These are phyloP conservation scores for Trifolium fragiferum DNA, from an alignment of 306 rosid genomes.

Conservation along the genomic window DNA sequence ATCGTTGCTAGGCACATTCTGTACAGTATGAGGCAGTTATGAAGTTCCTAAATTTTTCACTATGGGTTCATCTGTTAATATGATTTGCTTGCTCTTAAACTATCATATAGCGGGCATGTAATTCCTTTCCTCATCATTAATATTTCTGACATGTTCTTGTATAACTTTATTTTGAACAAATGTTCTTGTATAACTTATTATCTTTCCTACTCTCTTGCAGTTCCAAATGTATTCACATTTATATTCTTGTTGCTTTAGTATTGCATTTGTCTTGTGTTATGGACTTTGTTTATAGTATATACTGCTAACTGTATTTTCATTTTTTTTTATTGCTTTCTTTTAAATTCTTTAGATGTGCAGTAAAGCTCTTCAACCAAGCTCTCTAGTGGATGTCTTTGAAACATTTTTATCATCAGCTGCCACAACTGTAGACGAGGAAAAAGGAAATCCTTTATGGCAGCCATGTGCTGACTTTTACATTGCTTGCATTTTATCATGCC, in stretches of 20 bases:
- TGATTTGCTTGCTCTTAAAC: conserved; percentile 21
- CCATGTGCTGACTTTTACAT: conserved; percentile 95
- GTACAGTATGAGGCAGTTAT: conserved; percentile 16
- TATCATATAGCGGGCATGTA: conserved; percentile 10
- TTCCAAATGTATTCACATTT: conserved; percentile 19
- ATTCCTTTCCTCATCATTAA: conserved; percentile 23
- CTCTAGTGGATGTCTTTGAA: conserved; percentile 85
- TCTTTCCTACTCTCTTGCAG: conserved; percentile 18
- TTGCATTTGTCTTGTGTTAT: conserved; percentile 14
- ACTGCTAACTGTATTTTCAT: conserved; percentile 11
- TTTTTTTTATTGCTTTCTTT: conserved; percentile 31
- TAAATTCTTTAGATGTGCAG: conserved; percentile 82
- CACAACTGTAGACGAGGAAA: conserved; percentile 94
- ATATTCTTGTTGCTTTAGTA: conserved; percentile 8
- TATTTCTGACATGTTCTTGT: neutral
- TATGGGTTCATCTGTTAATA: conserved; percentile 1
- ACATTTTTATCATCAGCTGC: conserved; percentile 96
- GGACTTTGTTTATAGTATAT: conserved; percentile 15
- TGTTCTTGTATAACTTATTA: conserved; percentile 5
- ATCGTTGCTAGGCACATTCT: conserved; percentile 26
- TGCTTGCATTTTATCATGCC: conserved; percentile 86
- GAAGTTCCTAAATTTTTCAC: conserved; percentile 13
- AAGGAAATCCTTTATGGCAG: conserved; percentile 98
- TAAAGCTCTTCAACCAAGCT: conserved; percentile 82
- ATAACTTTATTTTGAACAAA: too few species aligned